phyloP scores from a whole-genome alignment of 2,329 filamentous ascomycete species.

The Cladophialophora exuberans region DNA sequence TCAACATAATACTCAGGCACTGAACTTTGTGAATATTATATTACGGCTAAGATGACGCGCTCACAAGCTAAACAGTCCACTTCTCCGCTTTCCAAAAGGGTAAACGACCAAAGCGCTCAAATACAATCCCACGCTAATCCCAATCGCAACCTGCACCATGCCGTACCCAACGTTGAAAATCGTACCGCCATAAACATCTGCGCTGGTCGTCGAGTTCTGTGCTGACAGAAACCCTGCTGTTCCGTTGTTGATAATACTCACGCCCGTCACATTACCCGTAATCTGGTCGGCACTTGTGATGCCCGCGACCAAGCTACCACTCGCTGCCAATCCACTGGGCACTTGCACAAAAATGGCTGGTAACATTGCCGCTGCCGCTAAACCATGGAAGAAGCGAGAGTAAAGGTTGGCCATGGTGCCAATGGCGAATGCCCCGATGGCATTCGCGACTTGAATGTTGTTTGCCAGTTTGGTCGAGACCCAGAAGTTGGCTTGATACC shows the following conservation, averaged over 20 bases:
- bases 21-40: too few relatives aligned
- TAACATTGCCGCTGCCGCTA: constrained; percentile 82
- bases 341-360: constrained; percentile 80
- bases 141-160: constrained; percentile 53
- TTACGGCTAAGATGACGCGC: too few relatives aligned
- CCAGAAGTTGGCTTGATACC: constrained; percentile 77
- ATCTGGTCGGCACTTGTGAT: constrained; percentile 53
- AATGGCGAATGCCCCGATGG: constrained; percentile 74
- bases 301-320: constrained; percentile 60
- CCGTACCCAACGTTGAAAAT: constrained; percentile 50
- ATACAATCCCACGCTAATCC: constrained; percentile 52
- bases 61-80: constrained; percentile 50
- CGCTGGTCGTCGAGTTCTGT: constrained; percentile 18
- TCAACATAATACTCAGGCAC: too few relatives aligned
- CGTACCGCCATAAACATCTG: constrained; percentile 35
- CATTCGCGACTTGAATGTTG: constrained; percentile 76
- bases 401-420: constrained; percentile 80
- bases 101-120: constrained; percentile 51
- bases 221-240: constrained; percentile 30
- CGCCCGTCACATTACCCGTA: constrained; percentile 45
- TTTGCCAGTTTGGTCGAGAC: constrained; percentile 66
- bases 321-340: constrained; percentile 62
- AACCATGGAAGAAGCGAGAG: constrained; percentile 70
- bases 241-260: constrained; percentile 47
- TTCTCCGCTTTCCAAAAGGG: constrained; percentile 50